A percentile compares a stretch with the other conserved stretches of the same genome.
Evolutionary conservation across 495 filamentous ascomycete species (phyloP).

Genomic region (Cryomyces minteri): DNA sequence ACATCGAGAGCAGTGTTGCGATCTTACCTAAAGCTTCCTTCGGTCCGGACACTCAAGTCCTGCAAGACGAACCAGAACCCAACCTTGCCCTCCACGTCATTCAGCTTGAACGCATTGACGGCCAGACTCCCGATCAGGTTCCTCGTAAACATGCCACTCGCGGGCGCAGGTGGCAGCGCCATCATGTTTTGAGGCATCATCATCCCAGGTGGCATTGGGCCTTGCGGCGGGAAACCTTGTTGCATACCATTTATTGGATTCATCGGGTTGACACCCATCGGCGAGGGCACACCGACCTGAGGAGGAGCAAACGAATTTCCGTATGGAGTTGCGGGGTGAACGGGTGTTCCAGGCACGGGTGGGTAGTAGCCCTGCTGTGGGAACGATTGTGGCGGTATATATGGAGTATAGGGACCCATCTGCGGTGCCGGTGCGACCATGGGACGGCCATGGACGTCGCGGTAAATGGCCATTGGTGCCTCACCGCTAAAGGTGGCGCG

Average conservation of each 20-base stretch:
- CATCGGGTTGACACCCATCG: neutral
- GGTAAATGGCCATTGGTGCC: neutral
- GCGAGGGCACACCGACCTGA: neutral
- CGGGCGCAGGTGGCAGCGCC: constrained; percentile 20
- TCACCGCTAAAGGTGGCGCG: constrained; percentile 1
- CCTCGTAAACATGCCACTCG: constrained; percentile 83
- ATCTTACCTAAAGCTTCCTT: constrained; percentile 71
- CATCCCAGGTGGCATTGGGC: constrained; percentile 23
- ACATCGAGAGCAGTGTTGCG: neutral
- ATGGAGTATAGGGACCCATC: constrained; percentile 1
- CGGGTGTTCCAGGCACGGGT: neutral
- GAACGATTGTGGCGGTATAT: neutral
- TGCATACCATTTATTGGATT: constrained; percentile 2
- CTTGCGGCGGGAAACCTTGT: constrained; percentile 22
- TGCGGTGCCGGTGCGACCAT: constrained; percentile 1
- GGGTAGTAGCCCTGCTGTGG: neutral
- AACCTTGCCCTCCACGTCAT: constrained; percentile 64
- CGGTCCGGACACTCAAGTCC: constrained; percentile 84
- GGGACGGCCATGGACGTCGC: constrained; percentile 4
- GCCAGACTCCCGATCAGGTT: constrained; percentile 90
- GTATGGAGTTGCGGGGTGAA: neutral
- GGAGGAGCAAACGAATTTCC: neutral
- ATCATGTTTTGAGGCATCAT: constrained; percentile 10
- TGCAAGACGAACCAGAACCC: constrained; percentile 97
- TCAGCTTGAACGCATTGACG: constrained; percentile 76